Evolutionary conservation across 768 basidiomycete genomes (phyloP).

Genomic region (Hydnomerulius pinastri): DNA sequence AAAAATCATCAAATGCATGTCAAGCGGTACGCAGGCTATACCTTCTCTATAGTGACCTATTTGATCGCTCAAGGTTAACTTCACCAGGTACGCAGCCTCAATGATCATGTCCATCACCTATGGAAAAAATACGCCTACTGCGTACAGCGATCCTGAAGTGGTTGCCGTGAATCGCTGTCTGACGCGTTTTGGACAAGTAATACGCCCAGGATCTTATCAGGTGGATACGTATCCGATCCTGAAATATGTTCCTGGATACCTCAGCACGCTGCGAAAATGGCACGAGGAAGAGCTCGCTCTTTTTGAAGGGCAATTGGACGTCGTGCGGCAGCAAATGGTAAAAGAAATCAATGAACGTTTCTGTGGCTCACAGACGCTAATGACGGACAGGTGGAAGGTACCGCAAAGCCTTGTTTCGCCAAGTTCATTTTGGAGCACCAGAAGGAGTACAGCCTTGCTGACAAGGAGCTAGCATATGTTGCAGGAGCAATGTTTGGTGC

Average conservation of each 20-base stretch:
- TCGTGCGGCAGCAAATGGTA: constrained; percentile 32
- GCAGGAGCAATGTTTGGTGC: constrained; percentile 47
- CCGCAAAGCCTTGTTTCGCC: constrained; percentile 33
- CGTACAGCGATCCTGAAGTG: constrained; percentile 39
- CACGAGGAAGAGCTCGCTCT: constrained; percentile 45
- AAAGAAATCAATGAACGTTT: background rate
- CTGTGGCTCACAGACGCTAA: background rate
- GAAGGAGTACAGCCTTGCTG: constrained; percentile 28
- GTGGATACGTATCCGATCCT: constrained; percentile 28
- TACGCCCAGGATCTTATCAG: constrained; percentile 27
- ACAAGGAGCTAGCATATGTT: constrained; percentile 40
- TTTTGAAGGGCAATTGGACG: constrained; percentile 32
- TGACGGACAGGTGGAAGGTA: constrained; percentile 27
- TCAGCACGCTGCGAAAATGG: constrained; percentile 52
- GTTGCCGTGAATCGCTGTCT: constrained; percentile 27
- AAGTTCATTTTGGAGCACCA: constrained; percentile 41
- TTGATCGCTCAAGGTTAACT: background rate
- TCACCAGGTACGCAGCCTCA: constrained; percentile 38
- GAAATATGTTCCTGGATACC: constrained; percentile 33
- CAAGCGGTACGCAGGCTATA: constrained; percentile 23
- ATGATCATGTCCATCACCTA: constrained; percentile 41
- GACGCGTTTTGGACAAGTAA: constrained; percentile 25
- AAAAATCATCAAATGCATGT: constrained; percentile 35
- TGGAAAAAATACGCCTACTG: constrained; percentile 40
- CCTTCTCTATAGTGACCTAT: background rate